These are phyloP conservation scores for Trichoderma brevicompactum DNA, from an alignment of 2,329 filamentous ascomycete genomes.

Conservation along the genomic window DNA sequence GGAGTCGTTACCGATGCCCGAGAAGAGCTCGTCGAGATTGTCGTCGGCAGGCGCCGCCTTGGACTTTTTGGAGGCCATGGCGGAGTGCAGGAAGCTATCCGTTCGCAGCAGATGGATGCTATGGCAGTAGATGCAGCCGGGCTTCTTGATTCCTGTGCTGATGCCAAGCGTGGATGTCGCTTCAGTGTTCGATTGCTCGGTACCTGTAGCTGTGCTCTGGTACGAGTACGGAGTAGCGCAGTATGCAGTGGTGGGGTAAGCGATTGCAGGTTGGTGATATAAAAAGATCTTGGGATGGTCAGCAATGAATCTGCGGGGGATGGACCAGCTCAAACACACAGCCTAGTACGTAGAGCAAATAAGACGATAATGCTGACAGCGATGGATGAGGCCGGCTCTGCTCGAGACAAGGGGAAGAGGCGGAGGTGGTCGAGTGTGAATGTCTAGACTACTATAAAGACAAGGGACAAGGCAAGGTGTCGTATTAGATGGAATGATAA, in stretches of 20 bases:
- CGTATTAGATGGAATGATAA: neutral
- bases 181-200: neutral
- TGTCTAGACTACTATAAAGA: neutral
- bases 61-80: constrained; percentile 64
- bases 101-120: neutral
- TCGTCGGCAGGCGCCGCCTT: constrained; percentile 62
- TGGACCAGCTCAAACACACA: neutral
- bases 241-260: constrained; percentile 23
- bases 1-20: constrained; percentile 61
- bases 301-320: neutral
- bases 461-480: neutral
- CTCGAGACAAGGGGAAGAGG: neutral
- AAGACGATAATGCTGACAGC: too few relatives aligned
- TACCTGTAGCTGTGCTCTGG: neutral
- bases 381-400: neutral
- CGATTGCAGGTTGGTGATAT: neutral
- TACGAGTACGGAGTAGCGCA: constrained; percentile 7
- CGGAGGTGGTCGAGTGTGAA: neutral
- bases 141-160: neutral
- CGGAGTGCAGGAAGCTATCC: constrained; percentile 29
- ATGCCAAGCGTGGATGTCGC: neutral
- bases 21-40: constrained; percentile 68
- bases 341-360: neutral
- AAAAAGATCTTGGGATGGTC: constrained; percentile 2
- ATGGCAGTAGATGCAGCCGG: neutral